Conservation (phyloP, 495 filamentous ascomycete genomes). For the Pseudevernia furfuracea region DNA sequence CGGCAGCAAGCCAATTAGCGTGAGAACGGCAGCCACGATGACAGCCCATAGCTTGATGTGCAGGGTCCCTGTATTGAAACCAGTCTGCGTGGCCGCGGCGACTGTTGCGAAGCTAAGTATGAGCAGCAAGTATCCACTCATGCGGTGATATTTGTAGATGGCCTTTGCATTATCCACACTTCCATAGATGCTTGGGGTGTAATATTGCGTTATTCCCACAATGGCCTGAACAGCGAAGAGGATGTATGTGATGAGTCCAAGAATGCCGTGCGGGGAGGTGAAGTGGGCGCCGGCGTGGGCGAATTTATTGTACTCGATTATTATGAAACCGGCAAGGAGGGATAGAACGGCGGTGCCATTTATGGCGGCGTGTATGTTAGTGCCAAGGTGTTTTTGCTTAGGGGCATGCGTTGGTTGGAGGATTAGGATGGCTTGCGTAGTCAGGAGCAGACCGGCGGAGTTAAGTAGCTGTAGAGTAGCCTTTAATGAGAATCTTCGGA, state of each 20-base stretch:
- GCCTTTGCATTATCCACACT: conserved; percentile 70
- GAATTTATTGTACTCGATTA: conserved; percentile 81
- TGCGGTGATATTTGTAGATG: conserved; percentile 83
- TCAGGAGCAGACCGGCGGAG: conserved; percentile 60
- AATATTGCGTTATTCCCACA: conserved; percentile 75
- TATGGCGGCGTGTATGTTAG: conserved; percentile 58
- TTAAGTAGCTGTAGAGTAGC: conserved; percentile 52
- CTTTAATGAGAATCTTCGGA: conserved; percentile 1
- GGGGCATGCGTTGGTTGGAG: conserved; percentile 81
- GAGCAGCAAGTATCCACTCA: conserved; percentile 67
- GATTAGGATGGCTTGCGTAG: conserved; percentile 72
- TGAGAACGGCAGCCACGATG: conserved; percentile 50
- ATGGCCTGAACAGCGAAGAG: conserved; percentile 62
- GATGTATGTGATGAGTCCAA: conserved; percentile 71
- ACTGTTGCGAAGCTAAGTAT: conserved; percentile 65
- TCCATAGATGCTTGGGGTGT: conserved; percentile 61
- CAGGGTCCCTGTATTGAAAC: conserved; percentile 53
- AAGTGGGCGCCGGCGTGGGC: conserved; percentile 56
- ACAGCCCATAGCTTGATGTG: conserved; percentile 68
- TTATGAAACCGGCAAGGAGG: conserved; percentile 58
- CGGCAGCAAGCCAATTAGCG: conserved; percentile 61
- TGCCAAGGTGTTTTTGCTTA: conserved; percentile 63
- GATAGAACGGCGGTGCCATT: conserved; percentile 54
- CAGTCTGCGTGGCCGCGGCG: conserved; percentile 64
- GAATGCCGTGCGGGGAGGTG: conserved; percentile 66